Base-by-base conservation (phyloP, 495 filamentous ascomycete genomes). In the Filosporella fistucella region DNA sequence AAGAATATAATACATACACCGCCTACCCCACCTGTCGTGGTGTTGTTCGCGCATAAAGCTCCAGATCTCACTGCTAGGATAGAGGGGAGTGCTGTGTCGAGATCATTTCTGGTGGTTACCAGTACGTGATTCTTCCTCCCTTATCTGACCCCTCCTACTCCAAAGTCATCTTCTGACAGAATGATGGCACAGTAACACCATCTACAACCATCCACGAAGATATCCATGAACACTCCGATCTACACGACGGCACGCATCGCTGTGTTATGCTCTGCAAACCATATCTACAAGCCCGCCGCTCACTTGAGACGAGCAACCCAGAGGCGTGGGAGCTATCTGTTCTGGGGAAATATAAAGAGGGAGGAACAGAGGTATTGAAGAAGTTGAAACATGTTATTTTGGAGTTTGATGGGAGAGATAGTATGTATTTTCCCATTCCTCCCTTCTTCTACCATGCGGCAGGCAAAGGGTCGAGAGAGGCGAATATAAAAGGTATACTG, bases 361-460 rank as follows among this genome's bases (percentile, higher is more conserved):
- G 1, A 28, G 23, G 20, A 21, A 47, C 21, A 25, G 22, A 38
- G 12, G 44, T 16, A 8, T 3, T 47, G 20, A 47, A 38, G 21
- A 47, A 47, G 16, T n/a, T 47, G 34, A 47, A 47, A 24, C 34
- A 47, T 38, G 23, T 47, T 1, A 47, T 47, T 38, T 13, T 47
- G 6, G 33, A 47, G 24, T 47, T 47, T 29, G 44, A 47, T 26
- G 20, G n/a, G 1, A 32, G 17, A 17, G 28, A 16, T 16, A 37
- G 44, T 47, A 25, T 26, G 44, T n/a, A n/a, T n/a, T n/a, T n/a
- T n/a, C n/a, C n/a, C n/a, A n/a, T n/a, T n/a, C n/a, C n/a, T n/a
- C n/a, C n/a, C n/a, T n/a, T n/a, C n/a, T n/a, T n/a, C n/a, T n/a
- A n/a, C n/a, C n/a, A n/a, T n/a, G n/a, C n/a, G n/a, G n/a, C n/a